Base-by-base conservation (phyloP, 768 basidiomycete species). In the Auriscalpium vulgare region DNA sequence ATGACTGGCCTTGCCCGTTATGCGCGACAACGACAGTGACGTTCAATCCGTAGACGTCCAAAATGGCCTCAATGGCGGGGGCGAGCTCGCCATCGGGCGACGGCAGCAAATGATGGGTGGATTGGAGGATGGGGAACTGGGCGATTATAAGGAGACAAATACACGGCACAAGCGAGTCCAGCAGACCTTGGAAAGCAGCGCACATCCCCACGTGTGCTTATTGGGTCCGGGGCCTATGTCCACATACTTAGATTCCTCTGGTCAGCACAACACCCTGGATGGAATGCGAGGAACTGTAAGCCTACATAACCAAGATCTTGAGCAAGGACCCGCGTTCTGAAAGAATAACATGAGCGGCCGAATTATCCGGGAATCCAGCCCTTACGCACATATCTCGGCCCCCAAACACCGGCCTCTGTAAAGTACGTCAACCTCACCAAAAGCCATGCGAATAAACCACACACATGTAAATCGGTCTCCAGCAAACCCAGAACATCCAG, bases 161-260 rank as follows among this genome's bases (percentile, higher is more conserved):
- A 16, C 10, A 6, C 35, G 19, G 19, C 29, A 21, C 13, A 17
- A 38, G 36, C 21, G 17, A 44, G 56, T 29, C 29, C 29, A 29
- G 29, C 65, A 40, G 60, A 80, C 88, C 75, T 93, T 92, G 4
- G 89, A 90, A 2, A 95, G 72, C 2, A 95, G 73, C 6, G 78
- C 83, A 29, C 87, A 87, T 49, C 92, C 92, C 92, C 92, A 95
- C 0, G 92, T 95, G 65, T 95, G 91, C 51, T 83, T 74, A 65
- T 90, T 88, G 2, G 91, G 91, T 43, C 90, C 90, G 4, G 92
- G 93, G 2, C 93, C 93, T 13, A 92, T 74, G 64, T 95, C 93
- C 5, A 91, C 87, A 65, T 93, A 83, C 89, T 93, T 29, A 3
- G 60, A 8, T 10, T 13, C 23, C 51, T 34, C 37, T 29, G 5